Evolutionary conservation across 345 rosid genomes (phyloP).

Genomic region (Lepidium didymum): DNA sequence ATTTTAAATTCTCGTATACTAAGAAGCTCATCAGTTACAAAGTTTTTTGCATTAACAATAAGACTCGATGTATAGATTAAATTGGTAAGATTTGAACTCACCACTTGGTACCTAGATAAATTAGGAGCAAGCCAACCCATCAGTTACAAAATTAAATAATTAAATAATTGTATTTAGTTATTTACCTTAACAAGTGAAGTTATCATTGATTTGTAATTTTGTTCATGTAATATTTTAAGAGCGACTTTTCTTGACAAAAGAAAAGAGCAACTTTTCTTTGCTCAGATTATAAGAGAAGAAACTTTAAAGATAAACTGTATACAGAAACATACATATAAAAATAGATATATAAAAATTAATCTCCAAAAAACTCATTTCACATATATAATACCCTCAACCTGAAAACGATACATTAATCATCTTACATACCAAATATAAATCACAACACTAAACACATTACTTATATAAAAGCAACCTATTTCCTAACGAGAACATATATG

Average conservation of each 20-base stretch:
- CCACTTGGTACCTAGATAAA: too few species aligned
- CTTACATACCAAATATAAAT: neutral
- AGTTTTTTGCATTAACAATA: too few species aligned
- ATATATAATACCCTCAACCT: neutral
- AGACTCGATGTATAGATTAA: too few species aligned
- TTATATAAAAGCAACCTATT: neutral
- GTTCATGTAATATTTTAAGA: too few species aligned
- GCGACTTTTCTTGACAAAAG: too few species aligned
- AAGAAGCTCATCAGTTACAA: neutral
- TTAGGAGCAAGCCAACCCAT: too few species aligned
- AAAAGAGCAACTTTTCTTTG: neutral
- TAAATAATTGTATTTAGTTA: too few species aligned
- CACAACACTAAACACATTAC: conserved; percentile 1
- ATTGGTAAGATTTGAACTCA: too few species aligned
- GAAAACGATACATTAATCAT: neutral
- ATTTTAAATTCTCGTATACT: neutral
- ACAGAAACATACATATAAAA: too few species aligned
- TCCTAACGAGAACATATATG: neutral
- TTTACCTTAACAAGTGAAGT: neutral
- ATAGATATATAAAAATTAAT: too few species aligned
- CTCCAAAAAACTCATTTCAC: neutral
- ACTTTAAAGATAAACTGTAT: too few species aligned
- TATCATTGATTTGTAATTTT: too few species aligned
- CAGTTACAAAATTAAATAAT: neutral
- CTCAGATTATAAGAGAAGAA: neutral